These are phyloP conservation scores for Peniophora sp. DNA, from an alignment of 1,284 basidiomycete genomes.

Conservation along the genomic window DNA sequence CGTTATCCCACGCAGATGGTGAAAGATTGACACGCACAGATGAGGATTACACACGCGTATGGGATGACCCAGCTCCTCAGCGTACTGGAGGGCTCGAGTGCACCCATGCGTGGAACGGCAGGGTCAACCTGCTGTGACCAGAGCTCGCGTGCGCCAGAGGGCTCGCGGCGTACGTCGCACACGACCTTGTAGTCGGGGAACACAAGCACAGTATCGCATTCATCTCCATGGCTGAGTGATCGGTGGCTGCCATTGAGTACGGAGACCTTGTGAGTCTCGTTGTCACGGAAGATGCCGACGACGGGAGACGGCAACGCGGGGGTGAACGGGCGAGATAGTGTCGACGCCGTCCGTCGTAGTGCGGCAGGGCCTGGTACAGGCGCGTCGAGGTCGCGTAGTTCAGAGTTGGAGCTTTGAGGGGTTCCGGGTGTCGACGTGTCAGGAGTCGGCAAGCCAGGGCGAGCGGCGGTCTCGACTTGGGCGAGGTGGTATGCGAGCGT, in stretches of 20 bases:
- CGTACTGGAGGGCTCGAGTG: conserved; percentile 31
- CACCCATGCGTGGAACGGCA: conserved; percentile 36
- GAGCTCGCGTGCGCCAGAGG: conserved; percentile 60
- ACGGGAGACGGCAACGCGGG: conserved; percentile 17
- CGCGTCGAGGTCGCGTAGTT: conserved; percentile 9
- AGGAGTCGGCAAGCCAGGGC: conserved; percentile 17
- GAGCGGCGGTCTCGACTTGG: conserved; percentile 22
- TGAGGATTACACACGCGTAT: conserved; percentile 68
- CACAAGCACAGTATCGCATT: conserved; percentile 72
- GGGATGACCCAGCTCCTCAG: conserved; percentile 67
- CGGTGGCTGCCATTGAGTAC: conserved; percentile 79
- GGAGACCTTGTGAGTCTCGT: conserved; percentile 52
- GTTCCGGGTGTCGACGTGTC: conserved; percentile 10
- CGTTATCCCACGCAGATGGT: neutral
- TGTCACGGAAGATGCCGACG: conserved; percentile 50
- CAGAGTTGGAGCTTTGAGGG: conserved; percentile 5
- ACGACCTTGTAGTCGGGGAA: conserved; percentile 88
- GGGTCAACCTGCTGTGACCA: conserved; percentile 61
- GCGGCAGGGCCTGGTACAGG: conserved; percentile 15
- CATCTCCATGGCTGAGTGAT: conserved; percentile 39
- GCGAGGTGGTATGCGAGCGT: conserved; percentile 62
- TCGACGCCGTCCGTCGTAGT: conserved; percentile 6
- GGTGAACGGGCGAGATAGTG: neutral
- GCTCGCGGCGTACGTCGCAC: conserved; percentile 55
- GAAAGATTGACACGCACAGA: conserved; percentile 51